Base-by-base conservation (phyloP, 1,139 yeast species). In the Debaryomycetaceae sp. region DNA sequence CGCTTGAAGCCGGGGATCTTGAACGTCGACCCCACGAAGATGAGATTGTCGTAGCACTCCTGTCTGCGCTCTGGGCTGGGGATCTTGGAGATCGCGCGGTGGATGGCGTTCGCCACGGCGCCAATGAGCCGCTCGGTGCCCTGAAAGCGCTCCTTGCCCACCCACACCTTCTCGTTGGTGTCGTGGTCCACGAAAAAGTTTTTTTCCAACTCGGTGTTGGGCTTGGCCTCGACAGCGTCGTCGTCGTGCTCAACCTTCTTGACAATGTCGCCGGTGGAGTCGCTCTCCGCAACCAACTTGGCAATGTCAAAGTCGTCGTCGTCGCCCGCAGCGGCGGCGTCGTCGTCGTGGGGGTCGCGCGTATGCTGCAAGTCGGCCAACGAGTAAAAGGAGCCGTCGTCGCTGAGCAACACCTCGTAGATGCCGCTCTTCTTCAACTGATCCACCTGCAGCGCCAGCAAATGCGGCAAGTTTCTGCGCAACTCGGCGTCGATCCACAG, bases 281-380 rank as follows among this genome's bases (percentile, higher is more conserved):
- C 85, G 29, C 28, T 28, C 38, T 85, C 79, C 1, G 94, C 76
- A 6, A 91, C 94, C 45, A 88, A 78, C 25, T 86, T 86, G 1
- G 96, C 96, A 29, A 91, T 89, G 53, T 91, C 96, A 31, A 86
- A 70, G 3, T 78, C 75, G 28, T 85, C 91, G 21, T 83, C 93
- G 24, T 76, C 82, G 9, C 71, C 77, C 22, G 39, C 42, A 15
- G 48, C 38, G 3, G 50, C 53, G 15, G 57, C 57, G 23, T 17
- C 29, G 9, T 19, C 35, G 14, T 6, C 34, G 18, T 11, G 25
- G 10, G 18, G 12, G 20, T 8, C n/a, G 4, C 10, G 18, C n/a
- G 9, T 20, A 19, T 9, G 5, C 16, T 61, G 61, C 33, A 71
- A 53, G 35, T 67, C 79, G 21, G 69, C 71, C 37, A 65, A 50